phyloP scores from a whole-genome alignment of 192 early-diverging fungal species.

The Backusella morwellensis region DNA sequence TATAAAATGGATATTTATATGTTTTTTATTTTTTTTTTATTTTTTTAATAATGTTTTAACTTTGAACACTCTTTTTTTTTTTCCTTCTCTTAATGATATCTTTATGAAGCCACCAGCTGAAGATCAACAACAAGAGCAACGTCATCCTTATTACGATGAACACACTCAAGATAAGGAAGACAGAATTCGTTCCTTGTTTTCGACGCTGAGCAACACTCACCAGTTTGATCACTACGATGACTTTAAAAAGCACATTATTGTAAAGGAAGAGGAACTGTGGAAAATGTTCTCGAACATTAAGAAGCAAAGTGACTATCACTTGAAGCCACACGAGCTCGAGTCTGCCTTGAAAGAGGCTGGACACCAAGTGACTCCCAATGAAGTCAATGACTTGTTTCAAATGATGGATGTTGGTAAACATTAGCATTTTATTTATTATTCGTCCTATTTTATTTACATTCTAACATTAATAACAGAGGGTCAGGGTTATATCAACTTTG shows the following conservation, averaged over 20 bases:
- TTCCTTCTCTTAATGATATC: neutral
- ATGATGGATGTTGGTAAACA: slow-evolving; percentile 51
- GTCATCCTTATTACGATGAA: slow-evolving; percentile 32
- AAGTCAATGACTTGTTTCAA: slow-evolving; percentile 53
- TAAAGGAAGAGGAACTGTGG: slow-evolving; percentile 64
- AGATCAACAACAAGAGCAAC: neutral
- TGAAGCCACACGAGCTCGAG: slow-evolving; percentile 56
- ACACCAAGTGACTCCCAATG: slow-evolving; percentile 54
- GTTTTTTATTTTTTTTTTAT: neutral
- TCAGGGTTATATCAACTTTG: slow-evolving; percentile 60
- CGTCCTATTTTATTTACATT: neutral
- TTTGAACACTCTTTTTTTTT: neutral
- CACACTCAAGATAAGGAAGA: slow-evolving; percentile 25
- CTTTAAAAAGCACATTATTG: slow-evolving; percentile 56
- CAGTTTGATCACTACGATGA: slow-evolving; percentile 42
- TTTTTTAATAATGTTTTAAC: neutral
- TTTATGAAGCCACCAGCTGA: neutral
- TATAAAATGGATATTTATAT: neutral
- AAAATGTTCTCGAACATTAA: slow-evolving; percentile 63
- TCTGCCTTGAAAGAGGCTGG: slow-evolving; percentile 53
- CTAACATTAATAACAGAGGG: slow-evolving; percentile 24
- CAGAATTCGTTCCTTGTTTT: slow-evolving; percentile 37
- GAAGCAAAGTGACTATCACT: slow-evolving; percentile 50
- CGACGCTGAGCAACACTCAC: slow-evolving; percentile 29
- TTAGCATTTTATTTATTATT: neutral